Conservation (phyloP, 2,329 filamentous ascomycete species). For the Fusarium sp. region DNA sequence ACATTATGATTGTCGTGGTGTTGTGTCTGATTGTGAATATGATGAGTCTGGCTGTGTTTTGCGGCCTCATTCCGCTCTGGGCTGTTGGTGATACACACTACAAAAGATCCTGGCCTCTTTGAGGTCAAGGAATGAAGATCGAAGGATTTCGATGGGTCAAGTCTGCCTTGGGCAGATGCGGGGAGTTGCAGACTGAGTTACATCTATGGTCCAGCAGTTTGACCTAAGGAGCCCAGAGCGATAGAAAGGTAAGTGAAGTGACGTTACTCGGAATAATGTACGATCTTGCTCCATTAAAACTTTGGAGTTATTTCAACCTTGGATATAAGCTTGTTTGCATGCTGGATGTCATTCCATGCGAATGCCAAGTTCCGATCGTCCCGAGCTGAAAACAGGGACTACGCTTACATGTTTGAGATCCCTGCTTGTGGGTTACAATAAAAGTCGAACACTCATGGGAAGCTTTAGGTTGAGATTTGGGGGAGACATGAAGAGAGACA, state of each 20-base stretch:
- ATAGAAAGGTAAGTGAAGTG: background rate
- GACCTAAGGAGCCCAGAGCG: background rate
- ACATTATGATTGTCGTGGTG: background rate
- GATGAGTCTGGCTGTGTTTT: background rate
- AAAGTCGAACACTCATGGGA: constrained; percentile 1
- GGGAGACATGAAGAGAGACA: background rate
- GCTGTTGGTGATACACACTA: background rate
- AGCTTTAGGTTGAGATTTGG: background rate
- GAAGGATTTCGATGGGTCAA: constrained; percentile 5
- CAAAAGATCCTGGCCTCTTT: constrained; percentile 2
- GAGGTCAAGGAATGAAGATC: constrained; percentile 5
- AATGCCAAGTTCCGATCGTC: constrained; percentile 19
- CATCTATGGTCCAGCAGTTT: background rate
- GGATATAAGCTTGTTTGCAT: constrained; percentile 11
- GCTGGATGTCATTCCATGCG: background rate
- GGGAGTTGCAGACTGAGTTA: background rate
- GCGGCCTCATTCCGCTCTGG: constrained; percentile 11
- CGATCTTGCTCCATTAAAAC: background rate
- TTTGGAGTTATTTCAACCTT: constrained; percentile 2
- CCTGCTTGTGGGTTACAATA: constrained; percentile 8
- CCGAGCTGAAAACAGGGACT: constrained; percentile 28
- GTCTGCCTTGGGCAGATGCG: constrained; percentile 2
- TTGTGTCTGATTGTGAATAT: background rate
- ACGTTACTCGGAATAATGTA: too few species aligned
- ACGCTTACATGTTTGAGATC: constrained; percentile 1